Base-by-base conservation (phyloP, 108 stramenopile genomes). In the Nitzschia sp. region DNA sequence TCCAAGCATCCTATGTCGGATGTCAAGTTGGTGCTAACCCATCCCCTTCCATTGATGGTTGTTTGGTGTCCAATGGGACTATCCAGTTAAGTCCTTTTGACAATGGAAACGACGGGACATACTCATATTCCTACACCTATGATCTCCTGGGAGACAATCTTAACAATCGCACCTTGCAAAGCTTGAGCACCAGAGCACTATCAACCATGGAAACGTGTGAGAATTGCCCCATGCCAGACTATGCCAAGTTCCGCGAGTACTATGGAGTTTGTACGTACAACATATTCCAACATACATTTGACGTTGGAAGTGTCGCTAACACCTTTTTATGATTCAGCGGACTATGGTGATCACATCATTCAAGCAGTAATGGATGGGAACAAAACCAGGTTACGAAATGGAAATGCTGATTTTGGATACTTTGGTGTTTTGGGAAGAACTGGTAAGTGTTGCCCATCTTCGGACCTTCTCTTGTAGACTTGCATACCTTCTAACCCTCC, bases 271-370 rank as follows among this genome's bases (percentile, higher is more conserved):
- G 46, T 48, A 48, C 17, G 46, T 48, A 48, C 46, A 48, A 48
- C n/a, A 2, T 17, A 48, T n/a, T n/a, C n/a, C n/a, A n/a, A n/a
- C n/a, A n/a, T n/a, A n/a, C n/a, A n/a, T n/a, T n/a, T n/a, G n/a
- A n/a, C n/a, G n/a, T n/a, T n/a, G n/a, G n/a, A n/a, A n/a, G n/a
- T n/a, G n/a, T n/a, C n/a, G n/a, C n/a, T n/a, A n/a, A n/a, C n/a
- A n/a, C n/a, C 46, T 48, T 6, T 17, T 48, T 48, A 2, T 48
- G n/a, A 48, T 5, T 17, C 26, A 43, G 65, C 44, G 48, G 80
- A 83, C 71, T 93, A 90, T 61, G 92, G 83, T 14, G 72, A 90
- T 54, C 57, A 87, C 24, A 84, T 83, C 79, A 75, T 87, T 22
- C 39, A 50, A 11, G 78, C 87, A 15, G 92, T 86, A 25, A 77